A percentile compares a stretch with the other conserved stretches of the same genome.
phyloP scores from a whole-genome alignment of 192 early-diverging fungal species.

The Coemansia guatemalensis region DNA sequence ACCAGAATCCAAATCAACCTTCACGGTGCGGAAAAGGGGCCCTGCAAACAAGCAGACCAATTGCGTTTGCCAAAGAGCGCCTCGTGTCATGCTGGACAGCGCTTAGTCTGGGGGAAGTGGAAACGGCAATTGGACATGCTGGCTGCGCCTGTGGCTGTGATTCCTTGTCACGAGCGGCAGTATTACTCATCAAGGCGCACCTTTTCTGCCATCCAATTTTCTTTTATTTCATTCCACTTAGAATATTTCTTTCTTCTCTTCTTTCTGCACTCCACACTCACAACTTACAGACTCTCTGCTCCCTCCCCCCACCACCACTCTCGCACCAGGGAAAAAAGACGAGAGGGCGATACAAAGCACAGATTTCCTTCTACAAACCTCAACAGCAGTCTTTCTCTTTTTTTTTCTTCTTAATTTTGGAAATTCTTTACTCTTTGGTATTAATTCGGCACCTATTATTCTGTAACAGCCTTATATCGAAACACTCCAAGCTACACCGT shows the following conservation, averaged over 20 bases:
- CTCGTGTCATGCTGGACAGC: no score
- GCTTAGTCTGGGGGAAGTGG: no score
- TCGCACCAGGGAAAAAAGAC: conserved; percentile 1
- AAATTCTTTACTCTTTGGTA: neutral
- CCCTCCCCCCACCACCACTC: conserved; percentile 1
- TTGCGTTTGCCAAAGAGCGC: no score
- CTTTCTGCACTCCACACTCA: conserved; percentile 3
- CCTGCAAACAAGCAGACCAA: no score
- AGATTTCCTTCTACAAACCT: neutral
- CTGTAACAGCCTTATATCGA: neutral
- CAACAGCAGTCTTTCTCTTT: neutral
- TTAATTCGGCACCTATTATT: conserved; percentile 2
- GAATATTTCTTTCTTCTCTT: neutral
- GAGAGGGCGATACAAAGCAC: neutral
- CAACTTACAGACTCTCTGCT: neutral
- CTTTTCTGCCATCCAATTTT: neutral
- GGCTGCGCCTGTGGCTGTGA: neutral
- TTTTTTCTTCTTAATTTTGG: conserved; percentile 1
- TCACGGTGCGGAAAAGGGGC: neutral
- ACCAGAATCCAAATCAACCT: neutral
- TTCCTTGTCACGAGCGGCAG: neutral
- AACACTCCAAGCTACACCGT: neutral
- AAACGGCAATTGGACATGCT: neutral
- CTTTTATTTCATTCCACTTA: neutral
- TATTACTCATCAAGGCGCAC: neutral